Base-by-base conservation (phyloP, 2,329 filamentous ascomycete genomes). In the Scleromitrula shiraiana region DNA sequence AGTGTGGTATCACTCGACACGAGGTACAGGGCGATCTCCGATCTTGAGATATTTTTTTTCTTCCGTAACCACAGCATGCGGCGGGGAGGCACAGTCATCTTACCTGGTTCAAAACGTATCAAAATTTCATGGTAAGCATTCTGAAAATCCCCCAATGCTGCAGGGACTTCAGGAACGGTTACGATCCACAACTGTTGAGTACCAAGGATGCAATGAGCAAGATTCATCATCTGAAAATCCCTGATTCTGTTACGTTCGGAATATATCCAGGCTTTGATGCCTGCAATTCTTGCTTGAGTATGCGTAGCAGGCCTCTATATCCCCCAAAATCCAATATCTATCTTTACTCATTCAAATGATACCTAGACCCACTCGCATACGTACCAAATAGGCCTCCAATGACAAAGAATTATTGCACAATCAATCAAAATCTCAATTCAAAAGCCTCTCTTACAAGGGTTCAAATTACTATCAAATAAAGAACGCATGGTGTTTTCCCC, bases 141-240 rank as follows among this genome's bases (percentile, higher is more conserved):
- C 17, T 33, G 30, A 33, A 37, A 12, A 17, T 41, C 12, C 22
- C 17, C 35, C 17, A 12, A 35, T 7, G 29, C 45, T 47, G 45
- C 45, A 47, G 45, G 37, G 38, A 41, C 37, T 42, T 8, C 44
- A 47, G 45, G 45, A 41, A 47, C 45, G 9, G 33, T 47, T 17
- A 42, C 17, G 23, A 27, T 37, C 23, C 26, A 41, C 27, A 32
- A 32, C 27, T 29, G 17, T 27, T 5, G 26, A 17, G 33, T 30
- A 27, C 29, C 32, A 22, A n/a, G 45, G 39, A 20, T 42, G n/a
- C n/a, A n/a, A n/a, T n/a, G 12, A 12, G 15, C 17, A 9, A 47
- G 37, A 41, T 35, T 27, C 37, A 47, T 42, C 37, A 36, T 47
- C 37, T 41, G 14, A 26, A 26, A 20, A 41, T n/a, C 38, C 27